Base-by-base conservation (phyloP, 2,329 filamentous ascomycete genomes). In the Verticillium isaacii region DNA sequence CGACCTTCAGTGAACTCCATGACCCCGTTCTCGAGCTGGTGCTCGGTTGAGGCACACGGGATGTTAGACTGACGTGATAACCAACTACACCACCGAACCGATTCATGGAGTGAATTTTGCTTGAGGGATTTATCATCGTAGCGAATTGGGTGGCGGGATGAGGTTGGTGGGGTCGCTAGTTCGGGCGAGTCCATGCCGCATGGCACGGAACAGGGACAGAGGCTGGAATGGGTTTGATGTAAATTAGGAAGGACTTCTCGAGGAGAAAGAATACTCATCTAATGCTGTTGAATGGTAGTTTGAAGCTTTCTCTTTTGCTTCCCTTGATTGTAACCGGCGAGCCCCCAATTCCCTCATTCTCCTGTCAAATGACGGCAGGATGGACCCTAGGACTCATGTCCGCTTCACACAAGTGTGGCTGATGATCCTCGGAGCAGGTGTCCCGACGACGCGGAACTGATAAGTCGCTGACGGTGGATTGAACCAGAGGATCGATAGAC, bases 381-480 rank as follows among this genome's bases (percentile, higher is more conserved):
- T 25, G 19, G n/a, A 52, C 11, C n/a, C 12, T 25, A 3, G 45
- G 45, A 19, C 45, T 52, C 45, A 25, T 14, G 19, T 52, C 45
- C 3, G 17, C 45, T 14, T 61, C 60, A 36, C 29, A 58, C 15
- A 5, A 11, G 14, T 60, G 55, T 15, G 56, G 32, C 7, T 32
- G 34, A 15, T 59, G 37, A 52, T 62, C 58, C n/a, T 64, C 61
- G 19, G 45, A 52, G 11, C 45, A 52, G 23, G 6, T 52, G 19
- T 52, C 19, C 19, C 45, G 45, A 25, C 45, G 45, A 23, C 8
- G n/a, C 6, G 19, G n/a, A 11, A 14, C 8, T 19, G 11, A n/a
- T 9, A 11, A 11, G 11, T 25, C 12, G 19, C 45, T 23, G 7
- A 52, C 45, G 19, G n/a, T 52, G n/a, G 5, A 23, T 14, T 11